These are phyloP conservation scores for Amphirosellinia nigrospora DNA, from an alignment of 495 filamentous ascomycete species.

Conservation along the genomic window DNA sequence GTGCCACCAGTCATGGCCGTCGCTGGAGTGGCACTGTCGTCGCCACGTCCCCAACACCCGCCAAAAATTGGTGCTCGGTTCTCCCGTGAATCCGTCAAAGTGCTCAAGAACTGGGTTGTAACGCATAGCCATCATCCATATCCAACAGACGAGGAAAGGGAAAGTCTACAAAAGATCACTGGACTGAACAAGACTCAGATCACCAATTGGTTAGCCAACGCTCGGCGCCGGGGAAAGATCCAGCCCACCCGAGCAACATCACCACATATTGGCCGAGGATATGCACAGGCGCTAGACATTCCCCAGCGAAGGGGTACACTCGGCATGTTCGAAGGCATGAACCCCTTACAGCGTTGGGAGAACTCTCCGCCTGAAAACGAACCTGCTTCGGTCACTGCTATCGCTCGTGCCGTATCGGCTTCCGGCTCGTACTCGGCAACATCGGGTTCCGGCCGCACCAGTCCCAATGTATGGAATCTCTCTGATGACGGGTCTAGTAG, in stretches of 20 bases:
- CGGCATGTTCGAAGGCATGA: slow-evolving; percentile 67
- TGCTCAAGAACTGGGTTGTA: slow-evolving; percentile 79
- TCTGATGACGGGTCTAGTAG: slow-evolving; percentile 72
- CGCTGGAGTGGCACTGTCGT: slow-evolving; percentile 34
- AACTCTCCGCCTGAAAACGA: slow-evolving; percentile 87
- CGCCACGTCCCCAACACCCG: slow-evolving; percentile 29
- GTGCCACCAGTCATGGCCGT: slow-evolving; percentile 58
- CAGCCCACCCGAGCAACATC: slow-evolving; percentile 62
- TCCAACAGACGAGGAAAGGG: slow-evolving; percentile 80
- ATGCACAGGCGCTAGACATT: slow-evolving; percentile 71
- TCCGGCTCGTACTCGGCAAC: slow-evolving; percentile 54
- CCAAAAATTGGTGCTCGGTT: slow-evolving; percentile 66
- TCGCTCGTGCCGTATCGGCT: slow-evolving; percentile 74
- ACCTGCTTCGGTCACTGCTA: slow-evolving; percentile 79
- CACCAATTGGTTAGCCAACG: slow-evolving; percentile 87
- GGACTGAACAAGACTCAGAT: slow-evolving; percentile 79
- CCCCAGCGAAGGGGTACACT: slow-evolving; percentile 55
- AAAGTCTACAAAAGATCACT: slow-evolving; percentile 71
- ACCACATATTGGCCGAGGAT: slow-evolving; percentile 58
- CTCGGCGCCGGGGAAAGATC: slow-evolving; percentile 76
- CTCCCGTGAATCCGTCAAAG: slow-evolving; percentile 72
- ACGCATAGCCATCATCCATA: slow-evolving; percentile 79
- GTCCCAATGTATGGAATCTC: slow-evolving; percentile 58
- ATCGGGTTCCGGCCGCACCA: slow-evolving; percentile 52
- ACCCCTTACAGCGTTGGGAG: slow-evolving; percentile 85